phyloP scores from a whole-genome alignment of 176 grass and related monocot species.

The Musa schizocarpa region DNA sequence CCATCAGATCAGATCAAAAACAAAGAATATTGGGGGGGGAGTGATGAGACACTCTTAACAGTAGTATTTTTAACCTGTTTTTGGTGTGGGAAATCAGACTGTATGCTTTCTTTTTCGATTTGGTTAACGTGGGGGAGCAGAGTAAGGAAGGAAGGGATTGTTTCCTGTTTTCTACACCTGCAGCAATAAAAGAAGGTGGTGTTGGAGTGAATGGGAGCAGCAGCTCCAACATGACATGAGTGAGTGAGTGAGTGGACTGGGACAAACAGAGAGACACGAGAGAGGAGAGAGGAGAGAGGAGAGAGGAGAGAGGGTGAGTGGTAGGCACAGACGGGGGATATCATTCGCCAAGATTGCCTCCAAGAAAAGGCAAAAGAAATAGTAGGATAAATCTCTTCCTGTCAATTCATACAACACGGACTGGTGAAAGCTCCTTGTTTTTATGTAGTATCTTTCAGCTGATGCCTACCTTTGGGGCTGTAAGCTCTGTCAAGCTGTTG shows the following conservation, averaged over 20 bases:
- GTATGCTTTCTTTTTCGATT: background rate
- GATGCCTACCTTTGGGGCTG: background rate
- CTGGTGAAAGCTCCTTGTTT: background rate
- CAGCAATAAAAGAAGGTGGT: background rate
- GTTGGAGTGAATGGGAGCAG: background rate
- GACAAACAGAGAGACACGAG: background rate
- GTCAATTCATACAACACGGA: conserved; percentile 2
- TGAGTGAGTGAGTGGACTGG: no score
- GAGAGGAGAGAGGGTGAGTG: background rate
- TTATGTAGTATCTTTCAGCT: background rate
- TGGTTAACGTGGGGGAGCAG: conserved; percentile 11
- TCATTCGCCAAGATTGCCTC: background rate
- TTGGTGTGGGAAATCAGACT: background rate
- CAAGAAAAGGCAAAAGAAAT: background rate
- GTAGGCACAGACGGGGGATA: background rate
- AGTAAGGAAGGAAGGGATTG: background rate
- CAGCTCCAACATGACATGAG: background rate
- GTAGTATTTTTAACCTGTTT: background rate
- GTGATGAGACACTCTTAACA: background rate
- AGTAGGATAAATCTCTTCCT: conserved; percentile 9
- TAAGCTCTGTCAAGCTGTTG: conserved; percentile 7
- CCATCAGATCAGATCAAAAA: no score
- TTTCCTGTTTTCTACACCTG: background rate
- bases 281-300: background rate
- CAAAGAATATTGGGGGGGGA: no score